A percentile compares a stretch with the other conserved stretches of the same genome.
phyloP scores from a whole-genome alignment of 2,329 filamentous ascomycete species.

The Curvularia hawaiiensis region DNA sequence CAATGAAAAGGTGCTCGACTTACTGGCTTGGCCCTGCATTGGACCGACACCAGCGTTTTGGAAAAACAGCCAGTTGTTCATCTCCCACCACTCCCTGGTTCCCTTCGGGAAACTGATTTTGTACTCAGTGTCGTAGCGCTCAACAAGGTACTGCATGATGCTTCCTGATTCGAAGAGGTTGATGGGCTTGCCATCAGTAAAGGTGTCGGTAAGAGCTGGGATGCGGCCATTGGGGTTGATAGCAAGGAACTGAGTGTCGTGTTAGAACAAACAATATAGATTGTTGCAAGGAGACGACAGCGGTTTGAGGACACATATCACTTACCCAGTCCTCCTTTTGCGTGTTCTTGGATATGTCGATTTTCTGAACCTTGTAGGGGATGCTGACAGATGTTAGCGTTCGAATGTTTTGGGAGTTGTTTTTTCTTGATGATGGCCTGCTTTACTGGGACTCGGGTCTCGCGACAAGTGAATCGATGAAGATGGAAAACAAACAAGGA shows the following conservation, averaged over 20 bases:
- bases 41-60: slow-evolving; percentile 81
- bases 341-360: slow-evolving; percentile 75
- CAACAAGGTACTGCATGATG: slow-evolving; percentile 83
- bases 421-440: neutral
- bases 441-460: neutral
- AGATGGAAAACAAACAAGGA: neutral
- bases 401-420: neutral
- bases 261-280: neutral
- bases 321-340: slow-evolving; percentile 74
- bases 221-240: slow-evolving; percentile 96
- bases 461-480: neutral
- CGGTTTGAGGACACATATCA: neutral
- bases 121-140: slow-evolving; percentile 79
- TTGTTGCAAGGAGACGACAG: neutral
- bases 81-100: slow-evolving; percentile 76
- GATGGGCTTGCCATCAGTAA: slow-evolving; percentile 73
- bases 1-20: slow-evolving; percentile 14
- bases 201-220: slow-evolving; percentile 79
- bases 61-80: slow-evolving; percentile 72
- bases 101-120: slow-evolving; percentile 80
- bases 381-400: slow-evolving; percentile 48
- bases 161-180: slow-evolving; percentile 81
- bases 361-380: slow-evolving; percentile 75
- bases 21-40: slow-evolving; percentile 69
- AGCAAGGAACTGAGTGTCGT: slow-evolving; percentile 67